Percentiles rank a stretch among this genome's conserved stretches.
phyloP scores from a whole-genome alignment of 768 basidiomycete species.

The Terana coerulea region DNA sequence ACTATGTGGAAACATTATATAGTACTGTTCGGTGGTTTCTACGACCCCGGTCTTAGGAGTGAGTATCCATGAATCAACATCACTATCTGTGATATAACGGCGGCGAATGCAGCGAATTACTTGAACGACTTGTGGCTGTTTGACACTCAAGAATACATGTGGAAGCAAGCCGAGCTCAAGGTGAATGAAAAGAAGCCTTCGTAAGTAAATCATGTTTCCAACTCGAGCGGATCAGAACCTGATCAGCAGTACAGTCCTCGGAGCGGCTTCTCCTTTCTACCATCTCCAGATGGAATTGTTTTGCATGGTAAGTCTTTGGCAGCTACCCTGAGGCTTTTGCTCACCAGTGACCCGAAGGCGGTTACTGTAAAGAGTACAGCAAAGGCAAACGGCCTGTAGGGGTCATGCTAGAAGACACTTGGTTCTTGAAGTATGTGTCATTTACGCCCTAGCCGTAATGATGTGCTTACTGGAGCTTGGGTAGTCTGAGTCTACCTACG shows the following conservation, averaged over 20 bases:
- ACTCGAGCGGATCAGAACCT: background rate
- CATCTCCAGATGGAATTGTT: constrained; percentile 73
- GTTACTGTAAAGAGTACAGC: constrained; percentile 86
- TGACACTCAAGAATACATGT: constrained; percentile 82
- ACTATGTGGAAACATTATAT: constrained; percentile 86
- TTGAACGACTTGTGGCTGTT: constrained; percentile 84
- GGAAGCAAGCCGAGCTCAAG: constrained; percentile 73
- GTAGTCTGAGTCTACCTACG: constrained; percentile 30
- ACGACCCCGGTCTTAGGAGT: constrained; percentile 84
- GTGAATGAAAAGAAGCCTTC: constrained; percentile 72
- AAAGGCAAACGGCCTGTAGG: constrained; percentile 86
- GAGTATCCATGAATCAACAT: constrained; percentile 19
- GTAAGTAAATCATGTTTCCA: constrained; percentile 36
- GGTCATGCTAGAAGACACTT: constrained; percentile 87
- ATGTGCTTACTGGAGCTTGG: background rate
- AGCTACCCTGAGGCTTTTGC: background rate
- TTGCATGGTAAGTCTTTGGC: constrained; percentile 54
- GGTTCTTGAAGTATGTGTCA: constrained; percentile 66
- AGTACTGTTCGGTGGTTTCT: constrained; percentile 87
- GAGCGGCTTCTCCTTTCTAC: constrained; percentile 82
- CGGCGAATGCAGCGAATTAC: constrained; percentile 58
- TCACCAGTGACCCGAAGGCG: constrained; percentile 44
- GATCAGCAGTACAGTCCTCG: constrained; percentile 57
- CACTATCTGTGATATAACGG: background rate
- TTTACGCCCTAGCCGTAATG: background rate